Evolutionary conservation across 352 stramenopile genomes (phyloP), one percentile per base, ranked within the genome.

Genomic region (Phytopythium oedochilum): DNA sequence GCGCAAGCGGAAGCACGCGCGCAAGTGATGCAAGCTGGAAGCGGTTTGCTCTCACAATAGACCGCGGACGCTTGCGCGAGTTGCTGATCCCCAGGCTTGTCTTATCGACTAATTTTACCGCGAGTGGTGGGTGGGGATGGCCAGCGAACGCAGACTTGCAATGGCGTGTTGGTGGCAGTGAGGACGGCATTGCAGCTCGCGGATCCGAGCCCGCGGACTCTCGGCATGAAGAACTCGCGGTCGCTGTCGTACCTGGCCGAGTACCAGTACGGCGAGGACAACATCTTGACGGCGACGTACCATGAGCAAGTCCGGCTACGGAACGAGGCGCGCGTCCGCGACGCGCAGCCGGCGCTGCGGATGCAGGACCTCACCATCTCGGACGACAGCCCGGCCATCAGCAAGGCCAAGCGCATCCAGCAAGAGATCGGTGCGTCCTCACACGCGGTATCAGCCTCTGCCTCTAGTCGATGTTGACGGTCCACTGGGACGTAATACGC

Each of bases 201-300:
- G 28, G n/a, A n/a, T n/a, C n/a, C n/a, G n/a, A n/a, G n/a, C n/a
- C n/a, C n/a, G n/a, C n/a, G n/a, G n/a, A n/a, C n/a, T n/a, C n/a
- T n/a, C n/a, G n/a, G n/a, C 10, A 85, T 88, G 75, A 79, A 63
- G 51, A 85, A 73, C 42, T 68, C 73, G 14, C 73, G 72, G 49
- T 66, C 70, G 23, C 55, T 89, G 43, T 59, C 78, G 29, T 89
- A 83, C 54, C 56, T 76, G 15, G 74, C 75, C 12, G 78, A 89
- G 49, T 89, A 89, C 57, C 67, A 83, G 38, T 89, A 83, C 54
- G 75, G 63, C 4, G 73, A 85, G 7, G 72, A 81, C 32, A 89
- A 87, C 36, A 47, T 87, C 23, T 54, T 89, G 50, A 89, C 75
- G 8, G 70, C 73, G 28, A 74, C 63, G 17, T 66, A 69, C 53